These are phyloP conservation scores for Starmerella apicola DNA, from an alignment of 805 yeast species.

Conservation along the genomic window DNA sequence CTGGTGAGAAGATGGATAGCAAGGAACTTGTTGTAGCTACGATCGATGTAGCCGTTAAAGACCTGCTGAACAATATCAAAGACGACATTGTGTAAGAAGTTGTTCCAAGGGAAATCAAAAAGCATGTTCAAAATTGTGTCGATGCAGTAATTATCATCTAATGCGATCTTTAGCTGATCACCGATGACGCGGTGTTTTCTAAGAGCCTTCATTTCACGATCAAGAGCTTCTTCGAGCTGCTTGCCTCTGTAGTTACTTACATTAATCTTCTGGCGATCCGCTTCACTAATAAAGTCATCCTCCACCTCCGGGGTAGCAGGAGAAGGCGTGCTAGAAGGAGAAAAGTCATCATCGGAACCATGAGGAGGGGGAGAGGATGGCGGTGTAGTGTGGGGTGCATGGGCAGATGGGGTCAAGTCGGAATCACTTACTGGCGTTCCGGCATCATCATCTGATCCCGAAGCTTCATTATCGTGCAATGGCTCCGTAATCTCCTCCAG, in stretches of 20 bases:
- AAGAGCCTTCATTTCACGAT: conserved; percentile 23
- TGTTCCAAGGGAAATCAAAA: conserved; percentile 88
- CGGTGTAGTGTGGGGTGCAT: conserved; percentile 3
- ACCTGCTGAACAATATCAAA: conserved; percentile 94
- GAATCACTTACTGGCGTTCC: not conserved
- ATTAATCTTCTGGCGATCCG: conserved; percentile 11
- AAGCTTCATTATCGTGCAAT: not conserved
- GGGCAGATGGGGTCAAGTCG: not conserved
- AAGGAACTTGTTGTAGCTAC: conserved; percentile 70
- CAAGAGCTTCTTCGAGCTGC: conserved; percentile 17
- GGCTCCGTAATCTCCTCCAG: not conserved
- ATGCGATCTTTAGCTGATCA: conserved; percentile 69
- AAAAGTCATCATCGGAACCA: not conserved
- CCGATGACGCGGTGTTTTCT: conserved; percentile 65
- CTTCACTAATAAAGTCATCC: conserved; percentile 12
- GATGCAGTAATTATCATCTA: conserved; percentile 62
- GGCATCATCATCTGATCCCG: not conserved
- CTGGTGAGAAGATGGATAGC: conserved; percentile 60
- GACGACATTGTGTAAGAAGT: conserved; percentile 91
- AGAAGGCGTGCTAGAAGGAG: conserved; percentile 12
- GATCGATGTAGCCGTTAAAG: conserved; percentile 73
- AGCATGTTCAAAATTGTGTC: conserved; percentile 60
- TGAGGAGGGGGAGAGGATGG: conserved; percentile 5
- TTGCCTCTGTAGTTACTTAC: conserved; percentile 9
- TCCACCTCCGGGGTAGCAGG: conserved; percentile 14